Base-by-base conservation (phyloP, 2,329 filamentous ascomycete genomes). In the Trichoderma sp. region DNA sequence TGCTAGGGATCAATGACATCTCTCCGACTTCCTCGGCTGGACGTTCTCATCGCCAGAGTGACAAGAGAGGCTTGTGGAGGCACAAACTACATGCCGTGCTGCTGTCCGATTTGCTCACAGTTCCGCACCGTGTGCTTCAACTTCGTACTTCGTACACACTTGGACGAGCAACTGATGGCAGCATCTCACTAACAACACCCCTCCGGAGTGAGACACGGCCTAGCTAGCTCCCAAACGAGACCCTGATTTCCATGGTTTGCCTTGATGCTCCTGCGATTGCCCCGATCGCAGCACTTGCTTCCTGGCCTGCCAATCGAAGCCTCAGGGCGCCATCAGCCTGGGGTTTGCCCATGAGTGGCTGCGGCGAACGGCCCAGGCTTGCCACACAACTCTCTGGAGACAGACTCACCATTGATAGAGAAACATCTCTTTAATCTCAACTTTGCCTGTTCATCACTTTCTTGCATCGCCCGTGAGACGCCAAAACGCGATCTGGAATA, bases 181-280 rank as follows among this genome's bases (percentile, higher is more conserved):
- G 34, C 61, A 56, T 42, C n/a, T 45, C 39, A 19, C 39, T 66
- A 66, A 50, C 19, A 29, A 22, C 53, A 50, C 53, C 57, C 34
- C 65, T 13, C n/a, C 34, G 57, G 56, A 42, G 65, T 59, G 37
- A 29, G n/a, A 57, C 19, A 63, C 32, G 15, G 29, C 37, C 34
- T 39, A 25, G 8, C 39, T 48, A 48, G 63, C 45, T 64, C 34
- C 45, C 48, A 53, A 42, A 29, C 27, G 45, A 56, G 61, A 64
- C 61, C 61, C 61, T 64, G 61, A 64, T 64, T 64, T 64, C 53
- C 54, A 35, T 64, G 27, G 42, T 39, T 59, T 64, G 59, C 53
- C 13, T 34, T 68, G 60, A 68, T 68, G 54, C 39, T 56, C 42
- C 39, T 68, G 67, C 67, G 19, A 68, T 64, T 56, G 53, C 39